These are phyloP conservation scores for Raffaelea albimanens DNA, from an alignment of 2,329 filamentous ascomycete species.

Conservation along the genomic window DNA sequence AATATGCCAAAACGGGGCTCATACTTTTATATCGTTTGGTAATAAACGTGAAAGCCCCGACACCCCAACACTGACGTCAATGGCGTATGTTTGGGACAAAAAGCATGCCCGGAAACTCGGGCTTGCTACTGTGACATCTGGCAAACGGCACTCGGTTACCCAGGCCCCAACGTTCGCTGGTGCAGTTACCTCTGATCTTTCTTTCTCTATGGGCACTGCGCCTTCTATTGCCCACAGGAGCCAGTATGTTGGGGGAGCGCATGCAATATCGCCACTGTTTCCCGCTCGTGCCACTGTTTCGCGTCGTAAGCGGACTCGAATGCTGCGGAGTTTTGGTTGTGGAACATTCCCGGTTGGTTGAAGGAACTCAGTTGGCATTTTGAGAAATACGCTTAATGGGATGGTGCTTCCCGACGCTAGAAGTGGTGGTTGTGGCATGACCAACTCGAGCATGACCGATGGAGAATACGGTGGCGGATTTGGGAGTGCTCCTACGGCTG, in stretches of 20 bases:
- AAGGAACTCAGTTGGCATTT: background rate
- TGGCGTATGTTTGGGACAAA: conserved; percentile 5
- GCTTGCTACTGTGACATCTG: background rate
- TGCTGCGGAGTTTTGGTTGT: background rate
- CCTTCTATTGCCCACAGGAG: background rate
- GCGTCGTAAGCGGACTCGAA: background rate
- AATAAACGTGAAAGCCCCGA: too few species aligned
- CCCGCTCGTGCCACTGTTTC: background rate
- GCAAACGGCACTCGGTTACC: background rate
- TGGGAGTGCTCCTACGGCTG: background rate
- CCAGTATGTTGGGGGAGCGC: background rate
- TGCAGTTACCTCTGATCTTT: conserved; percentile 2
- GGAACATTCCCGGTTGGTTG: background rate
- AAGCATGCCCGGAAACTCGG: conserved; percentile 7
- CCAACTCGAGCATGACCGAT: background rate
- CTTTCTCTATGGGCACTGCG: background rate
- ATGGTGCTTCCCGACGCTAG: background rate
- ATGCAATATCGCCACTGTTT: background rate
- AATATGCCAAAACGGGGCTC: background rate
- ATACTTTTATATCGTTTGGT: background rate
- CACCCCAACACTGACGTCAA: conserved; percentile 6
- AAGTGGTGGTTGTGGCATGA: background rate
- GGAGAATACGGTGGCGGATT: background rate
- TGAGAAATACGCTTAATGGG: background rate
- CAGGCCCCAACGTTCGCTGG: too few species aligned